phyloP scores from a whole-genome alignment of 192 early-diverging fungal species.

The Backusella tuberculispora region DNA sequence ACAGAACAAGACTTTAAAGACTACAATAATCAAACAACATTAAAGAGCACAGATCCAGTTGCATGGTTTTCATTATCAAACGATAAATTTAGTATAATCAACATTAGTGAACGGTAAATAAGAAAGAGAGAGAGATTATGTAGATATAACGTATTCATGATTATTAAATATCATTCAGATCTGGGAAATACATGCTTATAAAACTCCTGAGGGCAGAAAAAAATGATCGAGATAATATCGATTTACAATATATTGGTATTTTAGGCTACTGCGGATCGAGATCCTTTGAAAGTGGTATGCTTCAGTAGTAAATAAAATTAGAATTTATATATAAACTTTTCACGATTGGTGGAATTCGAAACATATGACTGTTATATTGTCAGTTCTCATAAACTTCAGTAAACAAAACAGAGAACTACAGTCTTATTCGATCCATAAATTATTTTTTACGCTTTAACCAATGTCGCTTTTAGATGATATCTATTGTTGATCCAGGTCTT shows the following conservation, averaged over 20 bases:
- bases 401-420: no score
- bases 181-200: constrained; percentile 55
- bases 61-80: constrained; percentile 39
- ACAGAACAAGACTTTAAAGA: constrained; percentile 36
- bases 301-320: not conserved
- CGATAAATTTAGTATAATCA: constrained; percentile 18
- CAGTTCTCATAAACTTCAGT: no score
- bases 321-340: no score
- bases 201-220: constrained; percentile 49
- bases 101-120: constrained; percentile 31
- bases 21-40: constrained; percentile 7
- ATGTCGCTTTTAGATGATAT: no score
- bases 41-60: constrained; percentile 28
- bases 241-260: constrained; percentile 58
- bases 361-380: no score
- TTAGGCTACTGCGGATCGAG: constrained; percentile 45
- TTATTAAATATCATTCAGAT: constrained; percentile 31
- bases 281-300: constrained; percentile 27
- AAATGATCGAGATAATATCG: constrained; percentile 52
- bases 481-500: no score
- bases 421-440: no score
- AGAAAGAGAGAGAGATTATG: not conserved
- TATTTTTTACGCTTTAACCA: no score
- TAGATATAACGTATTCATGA: no score
- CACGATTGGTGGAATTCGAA: no score